These are phyloP conservation scores for Trichophyton simii DNA, from an alignment of 2,329 filamentous ascomycete genomes.

Conservation along the genomic window DNA sequence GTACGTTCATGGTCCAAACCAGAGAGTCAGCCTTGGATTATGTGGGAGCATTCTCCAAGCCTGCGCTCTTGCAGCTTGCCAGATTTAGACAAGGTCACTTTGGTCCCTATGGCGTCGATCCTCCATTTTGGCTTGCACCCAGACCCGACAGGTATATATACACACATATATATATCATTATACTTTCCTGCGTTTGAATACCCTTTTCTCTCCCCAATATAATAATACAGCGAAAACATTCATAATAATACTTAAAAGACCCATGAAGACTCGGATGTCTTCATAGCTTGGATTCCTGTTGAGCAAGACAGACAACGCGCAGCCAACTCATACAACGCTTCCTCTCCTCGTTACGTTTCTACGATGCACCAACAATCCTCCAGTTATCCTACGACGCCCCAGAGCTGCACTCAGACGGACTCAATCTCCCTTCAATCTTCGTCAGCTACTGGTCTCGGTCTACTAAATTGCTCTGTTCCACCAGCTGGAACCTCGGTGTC, in stretches of 20 bases:
- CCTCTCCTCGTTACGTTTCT: slow-evolving; percentile 12
- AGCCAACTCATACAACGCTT: slow-evolving; percentile 15
- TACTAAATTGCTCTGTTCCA: slow-evolving; percentile 20
- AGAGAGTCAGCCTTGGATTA: neutral
- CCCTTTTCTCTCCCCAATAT: neutral
- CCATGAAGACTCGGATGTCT: slow-evolving; percentile 14
- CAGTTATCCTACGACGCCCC: slow-evolving; percentile 18
- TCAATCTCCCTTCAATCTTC: neutral
- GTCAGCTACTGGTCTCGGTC: slow-evolving; percentile 21
- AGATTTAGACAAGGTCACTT: neutral
- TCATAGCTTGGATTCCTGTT: neutral
- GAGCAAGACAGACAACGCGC: slow-evolving; percentile 17
- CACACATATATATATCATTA: neutral
- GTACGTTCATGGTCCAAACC: neutral
- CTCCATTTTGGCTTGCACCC: neutral
- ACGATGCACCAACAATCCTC: slow-evolving; percentile 10
- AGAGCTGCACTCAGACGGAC: slow-evolving; percentile 5
- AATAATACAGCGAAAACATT: slow-evolving; percentile 3
- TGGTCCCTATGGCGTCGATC: neutral
- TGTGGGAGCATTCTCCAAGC: neutral
- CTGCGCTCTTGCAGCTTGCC: neutral
- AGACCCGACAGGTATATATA: neutral
- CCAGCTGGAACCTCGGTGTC: slow-evolving; percentile 15
- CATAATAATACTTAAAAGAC: slow-evolving; percentile 11
- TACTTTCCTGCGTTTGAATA: slow-evolving; percentile 1